Percentiles rank a stretch among this genome's conserved stretches.
phyloP scores from a whole-genome alignment of 768 basidiomycete species.

The Mycena vulgaris region DNA sequence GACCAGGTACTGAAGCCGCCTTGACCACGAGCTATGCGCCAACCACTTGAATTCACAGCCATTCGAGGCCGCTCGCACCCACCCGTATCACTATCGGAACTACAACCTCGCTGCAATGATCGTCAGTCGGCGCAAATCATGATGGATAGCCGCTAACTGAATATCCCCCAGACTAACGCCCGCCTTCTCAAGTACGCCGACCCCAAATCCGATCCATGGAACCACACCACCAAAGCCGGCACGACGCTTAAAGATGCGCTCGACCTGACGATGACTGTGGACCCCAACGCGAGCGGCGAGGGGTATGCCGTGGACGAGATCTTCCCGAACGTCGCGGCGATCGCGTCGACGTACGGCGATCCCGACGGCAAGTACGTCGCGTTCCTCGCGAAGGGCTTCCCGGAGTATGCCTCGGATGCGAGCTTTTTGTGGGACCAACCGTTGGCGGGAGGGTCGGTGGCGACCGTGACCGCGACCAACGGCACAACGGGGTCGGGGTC shows the following conservation, averaged over 20 bases:
- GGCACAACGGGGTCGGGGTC: neutral
- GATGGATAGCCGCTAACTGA: neutral
- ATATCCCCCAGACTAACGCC: conserved; percentile 66
- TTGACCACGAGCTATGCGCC: neutral
- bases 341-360: conserved; percentile 74
- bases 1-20: conserved; percentile 61
- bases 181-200: conserved; percentile 64
- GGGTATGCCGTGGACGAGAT: conserved; percentile 62
- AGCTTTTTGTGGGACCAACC: conserved; percentile 73
- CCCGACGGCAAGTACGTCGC: conserved; percentile 67
- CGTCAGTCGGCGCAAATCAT: conserved; percentile 56
- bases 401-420: conserved; percentile 59
- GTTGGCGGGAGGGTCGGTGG: conserved; percentile 50
- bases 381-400: conserved; percentile 58
- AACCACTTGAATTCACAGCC: conserved; percentile 55
- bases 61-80: conserved; percentile 72
- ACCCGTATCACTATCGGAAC: conserved; percentile 77
- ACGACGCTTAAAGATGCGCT: conserved; percentile 72
- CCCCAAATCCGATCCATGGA: conserved; percentile 64
- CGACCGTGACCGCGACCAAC: neutral
- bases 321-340: conserved; percentile 69
- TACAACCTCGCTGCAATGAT: conserved; percentile 82
- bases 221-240: conserved; percentile 62
- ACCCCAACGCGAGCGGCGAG: conserved; percentile 52
- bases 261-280: conserved; percentile 69